A percentile compares a stretch with the other conserved stretches of the same genome.
Conservation (phyloP, 495 filamentous ascomycete species). For the Neurospora cerealis region DNA sequence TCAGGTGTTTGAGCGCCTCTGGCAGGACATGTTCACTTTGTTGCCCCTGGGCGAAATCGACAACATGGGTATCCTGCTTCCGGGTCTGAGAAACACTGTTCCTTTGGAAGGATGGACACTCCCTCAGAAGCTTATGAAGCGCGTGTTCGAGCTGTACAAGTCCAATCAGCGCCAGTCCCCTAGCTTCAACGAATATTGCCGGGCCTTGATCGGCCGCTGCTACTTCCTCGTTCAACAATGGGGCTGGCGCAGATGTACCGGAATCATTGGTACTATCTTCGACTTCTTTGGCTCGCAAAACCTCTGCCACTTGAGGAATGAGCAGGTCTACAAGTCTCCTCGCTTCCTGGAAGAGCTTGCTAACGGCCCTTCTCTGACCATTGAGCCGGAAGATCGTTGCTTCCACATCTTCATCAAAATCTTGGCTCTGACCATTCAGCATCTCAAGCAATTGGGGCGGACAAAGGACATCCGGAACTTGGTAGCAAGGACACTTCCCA, state of each 20-base stretch:
- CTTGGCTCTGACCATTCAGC: conserved; percentile 57
- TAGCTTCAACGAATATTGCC: conserved; percentile 73
- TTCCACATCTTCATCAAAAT: conserved; percentile 93
- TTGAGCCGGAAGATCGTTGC: conserved; percentile 63
- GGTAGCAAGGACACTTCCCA: conserved; percentile 72
- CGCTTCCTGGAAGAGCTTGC: conserved; percentile 68
- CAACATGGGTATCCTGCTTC: conserved; percentile 47
- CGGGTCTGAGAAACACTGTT: conserved; percentile 43
- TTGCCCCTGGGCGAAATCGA: conserved; percentile 75
- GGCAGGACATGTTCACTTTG: conserved; percentile 64
- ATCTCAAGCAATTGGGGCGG: conserved; percentile 46
- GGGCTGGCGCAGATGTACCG: conserved; percentile 77
- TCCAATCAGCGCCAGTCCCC: conserved; percentile 45
- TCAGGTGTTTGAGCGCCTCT: conserved; percentile 52
- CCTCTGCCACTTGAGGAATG: conserved; percentile 64
- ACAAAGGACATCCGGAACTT: conserved; percentile 69
- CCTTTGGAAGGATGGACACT: conserved; percentile 62
- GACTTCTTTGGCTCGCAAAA: conserved; percentile 80
- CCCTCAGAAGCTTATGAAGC: conserved; percentile 53
- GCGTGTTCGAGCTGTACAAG: conserved; percentile 57
- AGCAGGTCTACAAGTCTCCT: conserved; percentile 67
- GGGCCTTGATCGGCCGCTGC: conserved; percentile 63
- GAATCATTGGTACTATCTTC: conserved; percentile 70
- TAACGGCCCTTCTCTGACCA: conserved; percentile 46
- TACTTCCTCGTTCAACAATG: conserved; percentile 68